Conservation (phyloP, 139 green algal genomes). For the Picochlorum sp. region DNA sequence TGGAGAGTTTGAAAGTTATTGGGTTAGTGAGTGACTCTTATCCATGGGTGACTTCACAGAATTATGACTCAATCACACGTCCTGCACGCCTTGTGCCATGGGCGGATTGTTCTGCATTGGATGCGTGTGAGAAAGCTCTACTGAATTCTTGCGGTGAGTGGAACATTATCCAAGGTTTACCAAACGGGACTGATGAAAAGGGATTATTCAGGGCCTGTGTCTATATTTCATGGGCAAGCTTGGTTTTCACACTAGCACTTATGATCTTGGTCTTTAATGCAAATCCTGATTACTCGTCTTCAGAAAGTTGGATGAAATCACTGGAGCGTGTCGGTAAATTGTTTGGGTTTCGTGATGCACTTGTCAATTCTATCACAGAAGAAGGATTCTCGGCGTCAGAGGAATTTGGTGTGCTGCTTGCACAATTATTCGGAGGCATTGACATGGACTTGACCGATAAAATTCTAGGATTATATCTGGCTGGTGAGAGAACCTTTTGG, state of each 20-base stretch:
- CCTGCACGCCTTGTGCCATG: not conserved
- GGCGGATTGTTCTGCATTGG: not conserved
- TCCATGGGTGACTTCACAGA: not conserved
- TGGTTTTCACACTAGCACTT: constrained; percentile 3
- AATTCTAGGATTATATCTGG: constrained; percentile 22
- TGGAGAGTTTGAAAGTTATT: not conserved
- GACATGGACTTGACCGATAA: constrained; percentile 26
- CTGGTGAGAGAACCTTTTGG: not conserved
- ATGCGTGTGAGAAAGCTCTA: not conserved
- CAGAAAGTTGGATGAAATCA: constrained; percentile 11
- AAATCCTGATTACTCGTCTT: constrained; percentile 18
- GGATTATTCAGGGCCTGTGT: not conserved
- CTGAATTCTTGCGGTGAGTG: not conserved
- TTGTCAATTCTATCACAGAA: constrained; percentile 7
- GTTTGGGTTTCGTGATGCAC: not conserved
- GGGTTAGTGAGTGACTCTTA: too few relatives aligned
- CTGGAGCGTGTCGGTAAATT: not conserved
- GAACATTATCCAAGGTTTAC: not conserved
- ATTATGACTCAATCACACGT: not conserved
- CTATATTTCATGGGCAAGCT: constrained; percentile 8
- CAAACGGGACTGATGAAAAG: not conserved
- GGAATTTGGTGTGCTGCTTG: constrained; percentile 18
- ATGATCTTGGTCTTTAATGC: constrained; percentile 18
- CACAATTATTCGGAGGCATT: constrained; percentile 27
- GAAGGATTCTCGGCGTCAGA: constrained; percentile 1